Evolutionary conservation across 2,329 filamentous ascomycete species (phyloP), one percentile per base, ranked within the genome.

Genomic region (Fusarium pseudoanthophilum): DNA sequence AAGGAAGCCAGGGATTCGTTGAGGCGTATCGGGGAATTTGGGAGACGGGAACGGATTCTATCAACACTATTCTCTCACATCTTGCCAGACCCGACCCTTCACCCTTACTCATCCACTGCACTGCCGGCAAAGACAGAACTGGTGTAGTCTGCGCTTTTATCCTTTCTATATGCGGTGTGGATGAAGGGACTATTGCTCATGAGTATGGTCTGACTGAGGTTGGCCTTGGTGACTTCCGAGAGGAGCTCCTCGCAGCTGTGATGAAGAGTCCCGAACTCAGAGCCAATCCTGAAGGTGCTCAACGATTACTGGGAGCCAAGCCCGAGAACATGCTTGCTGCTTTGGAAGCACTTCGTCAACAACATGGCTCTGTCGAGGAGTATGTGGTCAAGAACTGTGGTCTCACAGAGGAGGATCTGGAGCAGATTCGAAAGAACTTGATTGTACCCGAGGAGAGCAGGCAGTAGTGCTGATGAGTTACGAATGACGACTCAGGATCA

Each of bases 81-180:
- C 83, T 94, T 13, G 80, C 88, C 76, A 72, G 75, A 24, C 73
- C 78, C 9, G 78, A 84, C 5, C 76, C 82, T 5, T 71, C 82
- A 4, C 89, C 91, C 13, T 81, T 92, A 15, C 83, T 94, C 11
- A 83, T 94, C 13, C 92, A 95, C 78, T 95, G 93, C 80, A 93
- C 92, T 0, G 92, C 91, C 0, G 93, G 93, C 18, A 95, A 95
- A 81, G 93, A 95, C 79, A 86, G 93, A 48, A 95, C 93, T 0
- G 93, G 93, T 5, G 86, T 95, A 9, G 82, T 94, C 49, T 88
- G 89, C 55, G 92, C 91, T 7, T 75, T 95, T 45, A 79, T 95
- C 14, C 84, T 94, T 43, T 82, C 87, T 32, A 84, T 94, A 34
- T 90, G 90, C 14, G 90, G 90, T 8, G 90, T 93, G 0, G 80